phyloP scores from a whole-genome alignment of 192 early-diverging fungal species.

The Chytriomyces hyalinus region DNA sequence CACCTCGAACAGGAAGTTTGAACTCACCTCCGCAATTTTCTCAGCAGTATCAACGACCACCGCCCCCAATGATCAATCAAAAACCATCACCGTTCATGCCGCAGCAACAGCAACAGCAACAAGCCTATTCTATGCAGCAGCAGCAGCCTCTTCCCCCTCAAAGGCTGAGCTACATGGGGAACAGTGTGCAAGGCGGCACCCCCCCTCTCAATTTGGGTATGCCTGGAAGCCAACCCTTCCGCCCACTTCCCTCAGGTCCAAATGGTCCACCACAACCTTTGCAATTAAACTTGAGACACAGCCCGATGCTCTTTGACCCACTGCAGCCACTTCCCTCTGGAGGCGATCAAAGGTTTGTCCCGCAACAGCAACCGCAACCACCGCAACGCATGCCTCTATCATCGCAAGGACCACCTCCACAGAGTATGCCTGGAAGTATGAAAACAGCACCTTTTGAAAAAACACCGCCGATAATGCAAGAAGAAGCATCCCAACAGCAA shows the following conservation, averaged over 20 bases:
- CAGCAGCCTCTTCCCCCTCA: neutral
- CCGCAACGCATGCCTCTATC: neutral
- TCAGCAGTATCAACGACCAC: constrained; percentile 17
- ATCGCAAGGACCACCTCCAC: neutral
- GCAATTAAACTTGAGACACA: neutral
- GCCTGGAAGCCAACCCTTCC: neutral
- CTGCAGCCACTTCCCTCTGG: neutral
- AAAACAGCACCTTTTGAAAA: neutral
- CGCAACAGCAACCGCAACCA: neutral
- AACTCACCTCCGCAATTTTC: constrained; percentile 7
- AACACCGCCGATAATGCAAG: constrained; percentile 6
- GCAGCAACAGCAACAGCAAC: constrained; percentile 6
- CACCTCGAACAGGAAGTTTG: constrained; percentile 23
- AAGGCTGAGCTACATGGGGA: neutral
- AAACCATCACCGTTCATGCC: neutral
- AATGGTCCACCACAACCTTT: neutral
- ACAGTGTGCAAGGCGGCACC: neutral
- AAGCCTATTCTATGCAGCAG: neutral
- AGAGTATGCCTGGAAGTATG: no score
- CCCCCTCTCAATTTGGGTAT: neutral
- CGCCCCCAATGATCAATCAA: neutral
- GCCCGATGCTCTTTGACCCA: neutral
- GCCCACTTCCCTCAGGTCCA: neutral
- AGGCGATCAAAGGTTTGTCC: neutral
- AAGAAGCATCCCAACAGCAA: constrained; percentile 2